These are phyloP conservation scores for Argentina anserina DNA, from an alignment of 306 rosid genomes.

Conservation along the genomic window DNA sequence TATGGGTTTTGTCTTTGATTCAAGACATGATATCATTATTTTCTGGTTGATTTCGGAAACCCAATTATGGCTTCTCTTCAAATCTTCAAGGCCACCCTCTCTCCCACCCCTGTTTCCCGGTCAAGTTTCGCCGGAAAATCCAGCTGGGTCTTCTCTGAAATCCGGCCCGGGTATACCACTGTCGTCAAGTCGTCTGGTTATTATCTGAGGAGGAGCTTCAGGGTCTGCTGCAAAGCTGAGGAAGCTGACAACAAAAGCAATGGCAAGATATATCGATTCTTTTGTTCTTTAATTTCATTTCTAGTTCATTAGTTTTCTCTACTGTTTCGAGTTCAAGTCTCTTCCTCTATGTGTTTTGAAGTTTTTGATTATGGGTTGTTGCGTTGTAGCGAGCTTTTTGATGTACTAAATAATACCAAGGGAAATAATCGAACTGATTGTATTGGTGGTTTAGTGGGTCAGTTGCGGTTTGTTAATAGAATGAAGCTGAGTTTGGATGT, in stretches of 20 bases:
- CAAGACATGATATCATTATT: constrained; percentile 22
- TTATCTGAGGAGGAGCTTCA: constrained; percentile 29
- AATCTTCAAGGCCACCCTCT: constrained; percentile 46
- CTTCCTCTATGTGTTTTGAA: not conserved
- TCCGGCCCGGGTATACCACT: constrained; percentile 33
- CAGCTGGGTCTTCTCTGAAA: constrained; percentile 28
- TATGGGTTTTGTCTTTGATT: not conserved
- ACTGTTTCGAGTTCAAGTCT: too few species aligned
- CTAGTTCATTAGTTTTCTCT: not conserved
- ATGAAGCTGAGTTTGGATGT: not conserved
- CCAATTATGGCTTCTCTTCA: constrained; percentile 60
- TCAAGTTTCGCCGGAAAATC: constrained; percentile 44
- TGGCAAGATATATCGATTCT: constrained; percentile 45
- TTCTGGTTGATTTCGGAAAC: constrained; percentile 16
- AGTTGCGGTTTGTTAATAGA: not conserved
- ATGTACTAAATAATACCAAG: too few species aligned
- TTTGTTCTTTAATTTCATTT: not conserved
- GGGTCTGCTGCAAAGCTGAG: constrained; percentile 53
- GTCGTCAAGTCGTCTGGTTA: constrained; percentile 30
- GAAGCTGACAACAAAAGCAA: constrained; percentile 58
- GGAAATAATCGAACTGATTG: not conserved
- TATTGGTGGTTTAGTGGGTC: not conserved
- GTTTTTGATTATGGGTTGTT: not conserved
- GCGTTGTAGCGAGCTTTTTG: too few species aligned
- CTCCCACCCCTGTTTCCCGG: constrained; percentile 53